Evolutionary conservation across 2,329 filamentous ascomycete species (phyloP).

Genomic region (Aspergillus flavus): DNA sequence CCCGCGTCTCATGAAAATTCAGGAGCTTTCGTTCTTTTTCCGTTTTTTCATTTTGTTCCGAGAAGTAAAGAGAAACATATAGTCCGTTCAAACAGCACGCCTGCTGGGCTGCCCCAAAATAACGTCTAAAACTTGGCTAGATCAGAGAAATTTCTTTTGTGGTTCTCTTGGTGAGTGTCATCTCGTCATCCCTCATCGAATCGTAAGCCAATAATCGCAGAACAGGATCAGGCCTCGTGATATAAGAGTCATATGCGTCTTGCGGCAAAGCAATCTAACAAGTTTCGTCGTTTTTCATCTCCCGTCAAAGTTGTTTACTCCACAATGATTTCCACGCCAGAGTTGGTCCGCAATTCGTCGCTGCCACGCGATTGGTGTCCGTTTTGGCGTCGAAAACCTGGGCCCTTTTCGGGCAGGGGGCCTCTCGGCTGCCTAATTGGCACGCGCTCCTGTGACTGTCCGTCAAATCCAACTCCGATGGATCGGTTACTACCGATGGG

Average conservation of each 20-base stretch:
- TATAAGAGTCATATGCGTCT: slow-evolving; percentile 46
- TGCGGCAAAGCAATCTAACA: slow-evolving; percentile 44
- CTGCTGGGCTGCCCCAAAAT: slow-evolving; percentile 44
- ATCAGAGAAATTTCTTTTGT: slow-evolving; percentile 43
- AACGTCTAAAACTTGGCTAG: slow-evolving; percentile 46
- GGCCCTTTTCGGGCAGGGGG: slow-evolving; percentile 61
- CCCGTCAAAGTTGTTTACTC: slow-evolving; percentile 51
- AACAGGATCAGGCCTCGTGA: slow-evolving; percentile 42
- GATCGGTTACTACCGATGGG: slow-evolving; percentile 67
- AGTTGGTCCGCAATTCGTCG: slow-evolving; percentile 64
- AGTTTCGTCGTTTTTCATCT: slow-evolving; percentile 36
- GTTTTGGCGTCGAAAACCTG: slow-evolving; percentile 62
- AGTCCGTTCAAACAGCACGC: slow-evolving; percentile 35
- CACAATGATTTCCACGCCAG: slow-evolving; percentile 65
- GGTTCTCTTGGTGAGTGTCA: slow-evolving; percentile 45
- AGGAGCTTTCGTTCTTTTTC: slow-evolving; percentile 31
- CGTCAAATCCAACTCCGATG: slow-evolving; percentile 62
- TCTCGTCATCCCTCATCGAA: slow-evolving; percentile 53
- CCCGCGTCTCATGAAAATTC: slow-evolving; percentile 25
- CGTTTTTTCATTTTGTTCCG: slow-evolving; percentile 33
- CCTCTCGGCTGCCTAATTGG: slow-evolving; percentile 65
- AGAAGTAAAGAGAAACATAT: slow-evolving; percentile 29
- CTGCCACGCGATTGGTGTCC: slow-evolving; percentile 64
- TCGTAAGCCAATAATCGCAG: slow-evolving; percentile 47
- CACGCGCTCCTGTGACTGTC: slow-evolving; percentile 56